Evolutionary conservation across 192 early-diverging fungal genomes (phyloP).

Genomic region (Gryganskiella cystojenkinii): DNA sequence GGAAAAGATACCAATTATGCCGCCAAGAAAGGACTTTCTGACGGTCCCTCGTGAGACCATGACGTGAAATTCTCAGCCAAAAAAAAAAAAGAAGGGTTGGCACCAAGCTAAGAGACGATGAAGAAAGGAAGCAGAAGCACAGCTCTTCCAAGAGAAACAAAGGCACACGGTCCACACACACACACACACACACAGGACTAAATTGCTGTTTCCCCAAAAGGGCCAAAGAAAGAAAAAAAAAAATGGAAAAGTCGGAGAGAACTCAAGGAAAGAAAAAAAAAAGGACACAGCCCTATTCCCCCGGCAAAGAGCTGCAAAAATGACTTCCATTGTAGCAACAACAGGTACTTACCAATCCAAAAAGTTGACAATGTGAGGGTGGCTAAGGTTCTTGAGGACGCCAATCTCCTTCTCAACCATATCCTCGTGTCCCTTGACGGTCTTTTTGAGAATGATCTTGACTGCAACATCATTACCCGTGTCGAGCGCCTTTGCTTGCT

Average conservation of each 20-base stretch:
- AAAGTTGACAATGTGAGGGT: slow-evolving; percentile 91
- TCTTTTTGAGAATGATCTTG: slow-evolving; percentile 92
- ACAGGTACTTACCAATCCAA: slow-evolving; percentile 73
- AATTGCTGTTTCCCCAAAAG: slow-evolving; percentile 7
- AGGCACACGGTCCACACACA: too few species aligned
- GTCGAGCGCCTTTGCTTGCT: slow-evolving; percentile 71
- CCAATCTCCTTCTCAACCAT: slow-evolving; percentile 95
- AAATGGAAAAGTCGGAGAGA: neutral
- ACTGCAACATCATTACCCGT: slow-evolving; percentile 85
- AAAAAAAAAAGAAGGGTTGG: too few species aligned
- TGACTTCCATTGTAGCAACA: neutral
- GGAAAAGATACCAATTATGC: too few species aligned
- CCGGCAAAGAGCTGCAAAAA: too few species aligned
- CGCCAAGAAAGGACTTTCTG: too few species aligned
- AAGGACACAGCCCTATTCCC: too few species aligned
- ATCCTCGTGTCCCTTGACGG: slow-evolving; percentile 81
- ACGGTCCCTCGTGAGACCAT: too few species aligned
- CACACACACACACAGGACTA: too few species aligned
- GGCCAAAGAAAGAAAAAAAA: neutral
- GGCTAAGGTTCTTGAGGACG: slow-evolving; percentile 83
- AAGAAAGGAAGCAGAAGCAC: too few species aligned
- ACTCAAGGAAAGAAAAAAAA: neutral
- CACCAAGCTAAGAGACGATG: too few species aligned
- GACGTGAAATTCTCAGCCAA: too few species aligned
- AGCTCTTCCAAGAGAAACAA: too few species aligned